Conservation (phyloP, 2,329 filamentous ascomycete genomes). For the Fusarium praegraminearum region DNA sequence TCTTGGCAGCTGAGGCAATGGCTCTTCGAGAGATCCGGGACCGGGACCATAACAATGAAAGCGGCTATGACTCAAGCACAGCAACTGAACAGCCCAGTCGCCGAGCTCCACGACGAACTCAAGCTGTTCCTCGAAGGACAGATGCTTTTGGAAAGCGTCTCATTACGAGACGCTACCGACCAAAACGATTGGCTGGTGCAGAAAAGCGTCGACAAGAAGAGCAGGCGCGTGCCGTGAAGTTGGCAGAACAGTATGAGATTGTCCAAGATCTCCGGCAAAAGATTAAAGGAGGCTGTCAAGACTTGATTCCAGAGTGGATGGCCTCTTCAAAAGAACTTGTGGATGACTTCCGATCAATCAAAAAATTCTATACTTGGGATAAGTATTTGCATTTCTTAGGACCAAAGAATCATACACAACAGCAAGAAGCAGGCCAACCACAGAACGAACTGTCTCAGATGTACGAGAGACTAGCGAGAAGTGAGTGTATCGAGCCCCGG, state of each 20-base stretch:
- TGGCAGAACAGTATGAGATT: constrained; percentile 58
- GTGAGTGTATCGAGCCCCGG: constrained; percentile 53
- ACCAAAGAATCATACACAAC: constrained; percentile 43
- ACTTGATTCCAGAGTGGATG: constrained; percentile 67
- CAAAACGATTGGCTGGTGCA: constrained; percentile 60
- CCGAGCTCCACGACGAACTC: constrained; percentile 28
- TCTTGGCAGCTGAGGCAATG: constrained; percentile 81
- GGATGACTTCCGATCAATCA: constrained; percentile 72
- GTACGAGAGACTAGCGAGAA: constrained; percentile 67
- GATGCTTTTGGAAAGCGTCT: constrained; percentile 39
- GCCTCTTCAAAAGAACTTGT: constrained; percentile 68
- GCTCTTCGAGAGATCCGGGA: constrained; percentile 67
- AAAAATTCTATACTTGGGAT: constrained; percentile 75
- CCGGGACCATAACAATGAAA: constrained; percentile 25
- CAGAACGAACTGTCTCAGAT: constrained; percentile 64
- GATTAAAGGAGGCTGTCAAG: constrained; percentile 57
- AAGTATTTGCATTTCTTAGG: constrained; percentile 71
- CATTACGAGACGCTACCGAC: constrained; percentile 58
- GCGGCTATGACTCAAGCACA: constrained; percentile 1
- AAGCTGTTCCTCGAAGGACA: constrained; percentile 20
- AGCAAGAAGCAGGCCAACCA: constrained; percentile 46
- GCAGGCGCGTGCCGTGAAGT: constrained; percentile 55
- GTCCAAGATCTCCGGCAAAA: constrained; percentile 58
- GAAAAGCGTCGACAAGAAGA: constrained; percentile 60
- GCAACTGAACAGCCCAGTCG: constrained; percentile 9